phyloP scores from a whole-genome alignment of 805 yeast species.

The Candida easanensis region DNA sequence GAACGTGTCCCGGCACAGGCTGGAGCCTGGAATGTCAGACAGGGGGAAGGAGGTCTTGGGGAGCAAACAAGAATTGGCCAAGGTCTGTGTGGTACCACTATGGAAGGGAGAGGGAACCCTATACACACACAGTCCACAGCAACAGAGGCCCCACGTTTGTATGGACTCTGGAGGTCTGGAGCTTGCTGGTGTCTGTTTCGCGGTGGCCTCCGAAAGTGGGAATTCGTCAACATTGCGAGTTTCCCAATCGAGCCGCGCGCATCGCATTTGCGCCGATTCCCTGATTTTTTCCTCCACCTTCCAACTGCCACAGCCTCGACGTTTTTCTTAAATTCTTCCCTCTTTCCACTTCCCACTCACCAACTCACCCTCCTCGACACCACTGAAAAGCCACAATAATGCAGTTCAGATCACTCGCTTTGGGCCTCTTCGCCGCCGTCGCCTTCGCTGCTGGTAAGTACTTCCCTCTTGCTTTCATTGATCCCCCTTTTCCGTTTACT shows the following conservation, averaged over 20 bases:
- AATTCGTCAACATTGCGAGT: not conserved
- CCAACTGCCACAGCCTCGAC: constrained; percentile 4
- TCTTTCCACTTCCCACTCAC: constrained; percentile 2
- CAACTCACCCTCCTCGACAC: not conserved
- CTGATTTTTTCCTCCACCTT: constrained; percentile 3
- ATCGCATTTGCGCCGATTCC: constrained; percentile 4
- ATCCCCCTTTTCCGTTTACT: constrained; percentile 2
- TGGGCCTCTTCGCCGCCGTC: constrained; percentile 49
- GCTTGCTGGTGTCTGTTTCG: no score
- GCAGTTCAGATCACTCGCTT: constrained; percentile 55
- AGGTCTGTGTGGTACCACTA: no score
- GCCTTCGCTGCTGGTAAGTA: constrained; percentile 43
- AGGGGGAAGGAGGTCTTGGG: no score
- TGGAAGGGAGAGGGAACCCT: no score
- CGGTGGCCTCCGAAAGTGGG: not conserved
- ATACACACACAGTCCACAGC: no score
- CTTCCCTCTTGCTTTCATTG: constrained; percentile 1
- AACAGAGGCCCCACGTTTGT: no score
- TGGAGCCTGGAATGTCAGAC: no score
- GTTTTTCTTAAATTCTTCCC: constrained; percentile 14
- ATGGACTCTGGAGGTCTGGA: no score
- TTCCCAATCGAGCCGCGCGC: constrained; percentile 6
- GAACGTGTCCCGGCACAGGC: no score
- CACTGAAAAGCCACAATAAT: constrained; percentile 28
- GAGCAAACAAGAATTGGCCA: no score